These are phyloP conservation scores for Lophiostoma macrostomum DNA, from an alignment of 495 filamentous ascomycete species.

Conservation along the genomic window DNA sequence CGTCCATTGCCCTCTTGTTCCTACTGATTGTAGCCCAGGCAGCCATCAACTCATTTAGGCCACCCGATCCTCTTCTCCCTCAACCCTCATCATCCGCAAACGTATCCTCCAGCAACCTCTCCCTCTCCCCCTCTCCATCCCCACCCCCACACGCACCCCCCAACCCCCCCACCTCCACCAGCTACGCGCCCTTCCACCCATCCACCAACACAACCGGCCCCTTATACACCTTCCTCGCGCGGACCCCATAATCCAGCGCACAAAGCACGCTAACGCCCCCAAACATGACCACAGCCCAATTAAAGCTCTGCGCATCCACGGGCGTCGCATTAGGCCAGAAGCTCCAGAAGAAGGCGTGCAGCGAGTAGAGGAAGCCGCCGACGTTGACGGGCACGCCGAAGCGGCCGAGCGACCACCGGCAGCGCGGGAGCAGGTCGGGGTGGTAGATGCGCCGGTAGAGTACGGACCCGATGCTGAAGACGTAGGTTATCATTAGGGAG, in stretches of 20 bases:
- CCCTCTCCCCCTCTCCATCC: too few relatives aligned
- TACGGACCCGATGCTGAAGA: slow-evolving; percentile 32
- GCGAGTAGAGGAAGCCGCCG: slow-evolving; percentile 31
- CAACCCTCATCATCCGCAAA: too few relatives aligned
- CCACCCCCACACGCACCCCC: too few relatives aligned
- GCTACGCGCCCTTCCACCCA: slow-evolving; percentile 29
- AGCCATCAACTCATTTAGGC: too few relatives aligned
- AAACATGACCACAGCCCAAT: slow-evolving; percentile 38
- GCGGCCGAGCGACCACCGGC: slow-evolving; percentile 31
- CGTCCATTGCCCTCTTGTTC: too few relatives aligned
- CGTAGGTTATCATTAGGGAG: slow-evolving; percentile 32
- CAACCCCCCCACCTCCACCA: too few relatives aligned
- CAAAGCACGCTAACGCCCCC: slow-evolving; percentile 22
- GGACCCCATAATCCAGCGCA: slow-evolving; percentile 23
- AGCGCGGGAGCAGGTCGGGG: slow-evolving; percentile 32
- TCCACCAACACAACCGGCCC: slow-evolving; percentile 33
- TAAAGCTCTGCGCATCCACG: slow-evolving; percentile 27
- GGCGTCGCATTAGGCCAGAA: slow-evolving; percentile 38
- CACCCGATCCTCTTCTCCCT: too few relatives aligned
- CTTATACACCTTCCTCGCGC: slow-evolving; percentile 30
- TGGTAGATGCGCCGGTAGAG: slow-evolving; percentile 30
- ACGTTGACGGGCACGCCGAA: slow-evolving; percentile 35
- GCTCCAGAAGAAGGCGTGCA: slow-evolving; percentile 37
- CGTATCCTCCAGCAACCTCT: too few relatives aligned
- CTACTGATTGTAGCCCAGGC: too few relatives aligned